Percentiles rank a stretch among this genome's conserved stretches.
phyloP scores from a whole-genome alignment of 2,329 filamentous ascomycete species.

The Microcera coccophila region DNA sequence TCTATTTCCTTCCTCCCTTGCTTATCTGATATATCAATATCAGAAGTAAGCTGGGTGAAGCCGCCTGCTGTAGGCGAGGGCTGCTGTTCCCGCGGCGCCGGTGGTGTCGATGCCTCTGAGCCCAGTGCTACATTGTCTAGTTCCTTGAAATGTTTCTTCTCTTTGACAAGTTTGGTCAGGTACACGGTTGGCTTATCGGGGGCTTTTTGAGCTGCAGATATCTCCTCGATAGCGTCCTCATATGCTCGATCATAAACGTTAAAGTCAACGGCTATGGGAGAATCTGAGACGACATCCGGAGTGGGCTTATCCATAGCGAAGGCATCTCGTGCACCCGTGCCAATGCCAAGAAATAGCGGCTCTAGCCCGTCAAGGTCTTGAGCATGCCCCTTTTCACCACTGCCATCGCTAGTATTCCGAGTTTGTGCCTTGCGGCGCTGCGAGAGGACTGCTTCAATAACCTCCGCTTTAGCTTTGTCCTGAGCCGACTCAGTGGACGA shows the following conservation, averaged over 20 bases:
- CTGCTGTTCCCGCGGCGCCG: conserved; percentile 6
- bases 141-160: conserved; percentile 38
- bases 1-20: neutral
- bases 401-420: conserved; percentile 18
- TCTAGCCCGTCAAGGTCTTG: conserved; percentile 60
- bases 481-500: conserved; percentile 22
- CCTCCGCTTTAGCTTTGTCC: conserved; percentile 40
- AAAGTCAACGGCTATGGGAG: conserved; percentile 77
- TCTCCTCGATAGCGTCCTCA: conserved; percentile 69
- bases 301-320: conserved; percentile 38
- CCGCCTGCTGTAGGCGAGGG: conserved; percentile 12
- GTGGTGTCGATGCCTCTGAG: conserved; percentile 12
- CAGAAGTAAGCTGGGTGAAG: conserved; percentile 22
- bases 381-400: conserved; percentile 40
- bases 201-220: conserved; percentile 42
- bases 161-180: conserved; percentile 46
- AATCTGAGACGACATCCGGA: conserved; percentile 67
- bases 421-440: conserved; percentile 42
- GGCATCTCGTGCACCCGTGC: conserved; percentile 55
- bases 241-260: conserved; percentile 89
- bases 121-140: conserved; percentile 34
- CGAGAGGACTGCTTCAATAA: conserved; percentile 48
- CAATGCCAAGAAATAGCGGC: conserved; percentile 71
- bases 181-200: conserved; percentile 44
- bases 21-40: conserved; percentile 17